Base-by-base conservation (phyloP, 441 rosid genomes). In the Pelargonium citronellum region DNA sequence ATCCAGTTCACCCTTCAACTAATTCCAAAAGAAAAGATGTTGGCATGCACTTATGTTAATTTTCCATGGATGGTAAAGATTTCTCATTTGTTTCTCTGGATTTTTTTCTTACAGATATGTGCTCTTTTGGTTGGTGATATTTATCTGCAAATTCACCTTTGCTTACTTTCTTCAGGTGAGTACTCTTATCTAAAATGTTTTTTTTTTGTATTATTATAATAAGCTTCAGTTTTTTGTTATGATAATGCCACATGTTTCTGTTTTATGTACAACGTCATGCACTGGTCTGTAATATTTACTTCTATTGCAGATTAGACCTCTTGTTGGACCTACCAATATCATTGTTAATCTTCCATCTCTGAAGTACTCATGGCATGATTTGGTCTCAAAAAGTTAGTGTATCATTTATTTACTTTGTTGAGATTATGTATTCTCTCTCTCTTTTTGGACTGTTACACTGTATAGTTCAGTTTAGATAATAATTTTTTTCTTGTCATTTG, bases 81-180 rank as follows among this genome's bases (percentile, higher is more conserved):
- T 55, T 16, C 11, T n/a, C 27, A 6, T 39, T 67, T 47, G 10
- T 46, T 66, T 66, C 30, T n/a, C 5, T 15, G 24, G 51, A 39
- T 16, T 16, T 69, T 61, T 57, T 34, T 60, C 73, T 49, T 69
- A 41, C 91, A 95, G 99, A 78, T 96, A 93, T 82, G 99, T 96
- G 79, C 76, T 84, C 17, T 96, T 75, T 86, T 96, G 99, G 99
- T 70, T 90, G 90, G 83, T 96, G 78, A 84, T 96, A 81, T 84
- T 91, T 75, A 82, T 73, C 19, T 84, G 96, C 91, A 96, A 92
- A 83, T 96, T 92, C 81, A 80, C 87, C 63, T 96, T 96, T 77
- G 86, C 99, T 17, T 96, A 96, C 85, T 96, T 96, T 85, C 97
- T 96, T 83, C 98, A 96, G 97, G 99, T 74, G 87, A 89, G 87